Evolutionary conservation across 805 yeast genomes (phyloP).

Genomic region (Suhomyces kilbournensis): DNA sequence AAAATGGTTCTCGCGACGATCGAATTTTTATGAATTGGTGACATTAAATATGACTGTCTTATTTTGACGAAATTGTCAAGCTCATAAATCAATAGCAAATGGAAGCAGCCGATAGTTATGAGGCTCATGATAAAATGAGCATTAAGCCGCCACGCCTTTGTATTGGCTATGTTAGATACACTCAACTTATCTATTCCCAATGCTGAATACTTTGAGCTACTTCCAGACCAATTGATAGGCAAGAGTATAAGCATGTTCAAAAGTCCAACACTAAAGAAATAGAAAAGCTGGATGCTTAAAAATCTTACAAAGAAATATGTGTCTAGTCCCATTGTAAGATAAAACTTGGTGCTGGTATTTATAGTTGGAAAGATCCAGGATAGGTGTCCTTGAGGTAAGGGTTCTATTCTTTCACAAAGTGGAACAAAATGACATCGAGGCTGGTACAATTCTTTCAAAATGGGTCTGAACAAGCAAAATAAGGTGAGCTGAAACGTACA

Average conservation of each 20-base stretch:
- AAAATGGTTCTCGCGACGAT: slow-evolving; percentile 32
- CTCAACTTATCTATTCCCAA: slow-evolving; percentile 66
- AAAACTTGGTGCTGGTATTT: slow-evolving; percentile 38
- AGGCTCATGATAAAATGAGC: slow-evolving; percentile 64
- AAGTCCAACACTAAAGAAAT: slow-evolving; percentile 52
- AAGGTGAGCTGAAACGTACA: slow-evolving; percentile 51
- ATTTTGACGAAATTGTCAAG: slow-evolving; percentile 48
- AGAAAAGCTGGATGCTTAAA: slow-evolving; percentile 46
- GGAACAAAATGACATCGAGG: slow-evolving; percentile 50
- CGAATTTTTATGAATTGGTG: slow-evolving; percentile 22
- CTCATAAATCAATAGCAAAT: slow-evolving; percentile 55
- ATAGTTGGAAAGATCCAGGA: slow-evolving; percentile 55
- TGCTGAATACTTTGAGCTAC: slow-evolving; percentile 23
- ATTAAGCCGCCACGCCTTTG: slow-evolving; percentile 47
- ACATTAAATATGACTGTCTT: slow-evolving; percentile 41
- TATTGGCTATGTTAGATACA: slow-evolving; percentile 62
- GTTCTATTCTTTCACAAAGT: slow-evolving; percentile 32
- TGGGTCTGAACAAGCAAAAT: slow-evolving; percentile 35
- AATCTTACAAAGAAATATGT: slow-evolving; percentile 71
- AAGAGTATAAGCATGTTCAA: slow-evolving; percentile 57
- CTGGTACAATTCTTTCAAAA: slow-evolving; percentile 46
- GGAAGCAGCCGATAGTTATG: slow-evolving; percentile 53
- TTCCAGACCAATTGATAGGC: slow-evolving; percentile 58
- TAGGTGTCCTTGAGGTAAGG: slow-evolving; percentile 42
- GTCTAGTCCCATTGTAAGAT: slow-evolving; percentile 61